Evolutionary conservation across 2,329 filamentous ascomycete genomes (phyloP), one percentile per base, ranked within the genome.

Genomic region (Fusarium udum): DNA sequence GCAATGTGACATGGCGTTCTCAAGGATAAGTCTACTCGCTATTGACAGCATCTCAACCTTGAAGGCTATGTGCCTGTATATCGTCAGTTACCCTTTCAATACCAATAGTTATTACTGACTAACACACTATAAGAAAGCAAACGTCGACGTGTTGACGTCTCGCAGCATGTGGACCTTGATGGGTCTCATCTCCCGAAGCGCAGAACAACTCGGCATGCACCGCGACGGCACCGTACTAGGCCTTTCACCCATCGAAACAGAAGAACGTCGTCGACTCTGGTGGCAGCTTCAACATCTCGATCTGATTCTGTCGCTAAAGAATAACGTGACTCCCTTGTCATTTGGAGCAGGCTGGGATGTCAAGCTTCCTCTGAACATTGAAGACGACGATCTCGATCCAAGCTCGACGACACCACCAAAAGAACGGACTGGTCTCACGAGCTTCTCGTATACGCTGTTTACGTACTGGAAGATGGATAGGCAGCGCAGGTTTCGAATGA

Each of bases 271-370:
- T 18, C 55, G 69, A 37, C 7, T 72, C 1, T 72, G 69, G 69
- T 72, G 69, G 69, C 64, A 72, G 12, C 40, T 72, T 0, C 69
- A 64, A 16, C 59, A 72, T 13, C 58, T 72, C 3, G 69, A 72
- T 10, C 52, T 72, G 0, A 48, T 63, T 7, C 39, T 71, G 0
- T 67, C 62, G 0, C 39, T 71, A 0, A 71, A 71, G 1, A 71
- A 59, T 1, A 69, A 64, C 1, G 62, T 71, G 0, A 67, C 69
- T 1, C 62, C 69, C 1, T 14, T 71, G 9, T 71, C 69, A 0
- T 71, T 71, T 26, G n/a, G 46, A 7, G 24, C 57, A 26, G 36
- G 18, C 2, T 71, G 67, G 62, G 67, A 67, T 3, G 67, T 71
- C 10, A 71, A 34, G 4, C 69, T 71, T 37, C 69, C 69, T 1